phyloP scores from a whole-genome alignment of 2,329 filamentous ascomycete species.

The Penicillium sp. region DNA sequence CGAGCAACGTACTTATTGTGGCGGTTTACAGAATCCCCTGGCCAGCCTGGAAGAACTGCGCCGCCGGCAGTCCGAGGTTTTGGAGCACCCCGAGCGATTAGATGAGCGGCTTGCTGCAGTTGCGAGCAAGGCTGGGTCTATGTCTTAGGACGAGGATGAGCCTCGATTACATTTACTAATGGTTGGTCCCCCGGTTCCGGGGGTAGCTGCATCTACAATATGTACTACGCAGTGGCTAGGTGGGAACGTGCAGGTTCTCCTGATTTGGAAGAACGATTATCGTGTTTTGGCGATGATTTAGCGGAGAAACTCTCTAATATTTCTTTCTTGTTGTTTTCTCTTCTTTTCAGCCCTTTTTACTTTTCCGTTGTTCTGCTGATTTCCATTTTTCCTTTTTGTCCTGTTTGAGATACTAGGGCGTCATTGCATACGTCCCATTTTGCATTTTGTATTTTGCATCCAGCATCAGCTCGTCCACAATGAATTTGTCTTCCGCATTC shows the following conservation, averaged over 20 bases:
- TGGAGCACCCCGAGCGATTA: conserved; percentile 53
- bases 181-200: background rate
- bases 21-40: conserved; percentile 68
- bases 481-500: background rate
- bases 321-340: background rate
- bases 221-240: background rate
- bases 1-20: conserved; percentile 53
- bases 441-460: conserved; percentile 26
- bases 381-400: conserved; percentile 6
- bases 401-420: background rate
- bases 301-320: background rate
- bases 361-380: background rate
- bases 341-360: background rate
- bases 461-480: conserved; percentile 16
- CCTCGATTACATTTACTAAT: background rate
- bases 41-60: conserved; percentile 73
- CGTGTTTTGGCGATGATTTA: conserved; percentile 2
- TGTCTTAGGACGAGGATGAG: background rate
- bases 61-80: conserved; percentile 67
- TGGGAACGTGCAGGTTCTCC: background rate
- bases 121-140: background rate
- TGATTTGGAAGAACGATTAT: background rate
- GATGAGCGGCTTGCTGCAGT: conserved; percentile 28
- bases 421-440: conserved; percentile 1
- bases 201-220: background rate